Base-by-base conservation (phyloP, 768 basidiomycete genomes). In the Gloeopeniophorella convolvens region DNA sequence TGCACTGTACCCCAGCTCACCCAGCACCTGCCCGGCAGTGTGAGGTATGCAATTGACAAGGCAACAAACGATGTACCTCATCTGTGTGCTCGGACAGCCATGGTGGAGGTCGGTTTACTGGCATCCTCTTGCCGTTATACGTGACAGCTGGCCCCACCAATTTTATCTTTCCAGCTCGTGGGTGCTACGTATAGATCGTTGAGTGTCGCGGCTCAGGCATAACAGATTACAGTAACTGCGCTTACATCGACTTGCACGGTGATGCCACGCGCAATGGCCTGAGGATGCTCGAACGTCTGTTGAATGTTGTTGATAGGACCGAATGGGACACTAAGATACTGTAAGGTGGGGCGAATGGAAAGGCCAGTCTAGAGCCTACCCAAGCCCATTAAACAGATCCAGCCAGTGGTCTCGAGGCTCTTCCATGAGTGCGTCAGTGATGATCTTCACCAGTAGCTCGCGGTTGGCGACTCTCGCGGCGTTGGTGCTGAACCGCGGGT, bases 291-390 rank as follows among this genome's bases (percentile, higher is more conserved):
- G 61, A 96, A 97, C 3, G 94, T 92, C 65, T 92, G 82, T 51
- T 75, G 63, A 52, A 97, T 89, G 58, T 89, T 85, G 64, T 96
- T 96, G 70, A 97, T 95, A 15, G 94, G 94, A 26, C 87, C 89
- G 66, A 85, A 84, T 6, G 89, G 89, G 21, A 91, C 80, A 10
- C 85, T 89, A 15, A 32, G 37, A 36, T 51, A n/a, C 28, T 39
- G n/a, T 50, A 35, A 53, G 57, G 12, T 23, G 16, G 4, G n/a
- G 36, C 32, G 15, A 16, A 12, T 21, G 4, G 18, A 7, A 8
- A 28, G 16, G 20, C 31, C 23, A 13, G 20, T 46, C 40, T n/a
- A 68, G 16, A 20, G 20, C 79, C 46, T 64, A 90, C 84, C 92
- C 93, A 27, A 84, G 69, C 5, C 91, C 94, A 34, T 72, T 80